These are phyloP conservation scores for Wickerhamiella siamensis DNA, from an alignment of 805 yeast species.

Conservation along the genomic window DNA sequence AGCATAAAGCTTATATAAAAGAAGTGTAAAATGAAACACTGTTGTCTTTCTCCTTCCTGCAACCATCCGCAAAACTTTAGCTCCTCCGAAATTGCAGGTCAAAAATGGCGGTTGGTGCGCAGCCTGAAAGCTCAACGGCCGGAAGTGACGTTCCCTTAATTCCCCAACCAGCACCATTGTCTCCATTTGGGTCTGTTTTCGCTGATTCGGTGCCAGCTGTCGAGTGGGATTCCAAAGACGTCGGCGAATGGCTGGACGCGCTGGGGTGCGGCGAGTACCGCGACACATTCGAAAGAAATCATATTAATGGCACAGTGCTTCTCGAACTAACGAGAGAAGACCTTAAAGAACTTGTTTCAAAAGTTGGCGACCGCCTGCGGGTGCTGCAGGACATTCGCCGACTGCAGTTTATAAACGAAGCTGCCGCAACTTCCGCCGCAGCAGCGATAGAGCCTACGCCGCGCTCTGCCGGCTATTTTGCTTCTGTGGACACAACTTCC, in stretches of 20 bases:
- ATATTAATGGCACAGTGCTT: slow-evolving; percentile 41
- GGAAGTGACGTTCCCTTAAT: slow-evolving; percentile 7
- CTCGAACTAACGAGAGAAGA: slow-evolving; percentile 49
- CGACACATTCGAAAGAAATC: slow-evolving; percentile 29
- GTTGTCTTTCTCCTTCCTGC: too few relatives aligned
- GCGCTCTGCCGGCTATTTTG: slow-evolving; percentile 1
- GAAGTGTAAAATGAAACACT: too few relatives aligned
- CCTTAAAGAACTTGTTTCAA: slow-evolving; percentile 55
- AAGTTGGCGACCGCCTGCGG: slow-evolving; percentile 71
- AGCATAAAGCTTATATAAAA: not conserved
- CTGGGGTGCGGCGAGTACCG: slow-evolving; percentile 21
- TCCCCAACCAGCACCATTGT: slow-evolving; percentile 20
- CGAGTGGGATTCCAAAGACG: slow-evolving; percentile 20
- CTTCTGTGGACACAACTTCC: slow-evolving; percentile 1
- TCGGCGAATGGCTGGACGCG: slow-evolving; percentile 24
- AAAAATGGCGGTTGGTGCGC: too few relatives aligned
- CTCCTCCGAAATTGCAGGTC: too few relatives aligned
- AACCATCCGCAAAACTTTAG: too few relatives aligned
- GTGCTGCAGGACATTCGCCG: slow-evolving; percentile 44
- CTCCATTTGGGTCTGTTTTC: slow-evolving; percentile 18
- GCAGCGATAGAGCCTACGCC: not conserved
- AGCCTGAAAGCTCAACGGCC: not conserved
- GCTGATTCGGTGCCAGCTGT: slow-evolving; percentile 6
- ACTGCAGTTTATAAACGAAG: slow-evolving; percentile 16
- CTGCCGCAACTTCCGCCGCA: slow-evolving; percentile 4